Base-by-base conservation (phyloP, 78 protist species). In the Tieghemostelium lacteum region DNA sequence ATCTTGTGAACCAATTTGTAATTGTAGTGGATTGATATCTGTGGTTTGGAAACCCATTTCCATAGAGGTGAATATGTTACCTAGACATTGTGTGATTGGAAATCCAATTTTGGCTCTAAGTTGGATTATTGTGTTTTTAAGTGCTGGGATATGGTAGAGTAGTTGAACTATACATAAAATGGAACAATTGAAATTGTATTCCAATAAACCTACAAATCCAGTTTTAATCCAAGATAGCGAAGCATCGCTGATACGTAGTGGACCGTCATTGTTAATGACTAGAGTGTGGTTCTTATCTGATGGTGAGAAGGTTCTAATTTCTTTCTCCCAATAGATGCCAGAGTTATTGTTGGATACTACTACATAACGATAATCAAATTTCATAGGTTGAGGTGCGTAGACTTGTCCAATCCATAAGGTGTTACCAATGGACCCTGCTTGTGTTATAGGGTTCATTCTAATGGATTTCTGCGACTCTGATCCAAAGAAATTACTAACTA, bases 301-400 rank as follows among this genome's bases (percentile, higher is more conserved):
- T 0, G 91, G 45, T 28, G 91, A 83, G 26, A 83, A 83, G 2
- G 67, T 70, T 37, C 91, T 37, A 8, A 17, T 45, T 10, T 73
- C 91, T 69, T 83, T 83, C 49, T 83, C 91, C 91, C 91, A 83
- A 70, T 70, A 83, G 58, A 83, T 69, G 34, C 91, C 91, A 26
- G 63, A 49, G 24, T 83, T 83, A 24, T 83, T 83, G 52, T 73
- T 70, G 37, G 78, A 69, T 0, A 73, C 39, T 0, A 83, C 55
- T 6, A 83, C 91, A 45, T 83, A 83, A 39, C 55, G 74, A 33
- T 83, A 83, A n/a, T 83, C 91, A 40, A 83, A 83, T 33, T 83
- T 83, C 71, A 83, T 66, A 22, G 91, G 76, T 45, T 69, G 78
- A 33, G 91, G 91, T 45, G 91, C 75, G 31, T 83, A 83, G 22